Evolutionary conservation across 768 basidiomycete species (phyloP).

Genomic region (Cubamyces lactineus): DNA sequence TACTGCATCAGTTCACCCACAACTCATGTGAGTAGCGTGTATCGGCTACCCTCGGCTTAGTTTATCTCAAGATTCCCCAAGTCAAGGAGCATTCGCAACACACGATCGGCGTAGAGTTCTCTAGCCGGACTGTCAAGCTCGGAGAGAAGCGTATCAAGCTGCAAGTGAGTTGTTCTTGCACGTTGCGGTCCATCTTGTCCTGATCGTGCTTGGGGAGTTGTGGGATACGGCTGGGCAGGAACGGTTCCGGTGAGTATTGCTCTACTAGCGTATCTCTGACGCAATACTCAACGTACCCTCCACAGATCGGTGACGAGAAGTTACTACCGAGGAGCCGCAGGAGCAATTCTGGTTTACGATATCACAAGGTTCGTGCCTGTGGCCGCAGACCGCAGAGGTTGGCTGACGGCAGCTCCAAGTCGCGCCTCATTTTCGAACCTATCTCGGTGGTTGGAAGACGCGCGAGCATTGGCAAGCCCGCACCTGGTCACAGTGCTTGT

Average conservation of each 20-base stretch:
- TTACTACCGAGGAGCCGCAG: conserved; percentile 94
- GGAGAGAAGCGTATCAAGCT: conserved; percentile 95
- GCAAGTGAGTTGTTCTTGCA: conserved; percentile 59
- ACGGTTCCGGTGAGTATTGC: conserved; percentile 70
- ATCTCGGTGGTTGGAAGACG: conserved; percentile 90
- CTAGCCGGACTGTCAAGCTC: conserved; percentile 88
- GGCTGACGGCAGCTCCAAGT: conserved; percentile 43
- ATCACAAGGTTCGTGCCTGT: conserved; percentile 72
- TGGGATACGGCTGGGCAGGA: conserved; percentile 99
- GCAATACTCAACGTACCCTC: conserved; percentile 25
- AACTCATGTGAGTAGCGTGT: conserved; percentile 74
- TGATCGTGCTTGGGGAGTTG: conserved; percentile 51
- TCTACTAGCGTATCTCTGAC: background rate
- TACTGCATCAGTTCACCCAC: conserved; percentile 95
- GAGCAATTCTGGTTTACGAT: conserved; percentile 91
- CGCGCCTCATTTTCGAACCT: conserved; percentile 87
- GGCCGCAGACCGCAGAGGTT: conserved; percentile 22
- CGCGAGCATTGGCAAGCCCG: conserved; percentile 88
- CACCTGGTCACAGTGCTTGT: conserved; percentile 89
- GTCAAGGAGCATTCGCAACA: conserved; percentile 97
- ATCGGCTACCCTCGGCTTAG: background rate
- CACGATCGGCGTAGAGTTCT: conserved; percentile 98
- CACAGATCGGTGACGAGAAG: conserved; percentile 87
- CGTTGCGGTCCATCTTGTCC: background rate
- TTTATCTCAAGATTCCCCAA: conserved; percentile 36